phyloP scores from a whole-genome alignment of 1,284 basidiomycete species.

The Ceratobasidium sp. region DNA sequence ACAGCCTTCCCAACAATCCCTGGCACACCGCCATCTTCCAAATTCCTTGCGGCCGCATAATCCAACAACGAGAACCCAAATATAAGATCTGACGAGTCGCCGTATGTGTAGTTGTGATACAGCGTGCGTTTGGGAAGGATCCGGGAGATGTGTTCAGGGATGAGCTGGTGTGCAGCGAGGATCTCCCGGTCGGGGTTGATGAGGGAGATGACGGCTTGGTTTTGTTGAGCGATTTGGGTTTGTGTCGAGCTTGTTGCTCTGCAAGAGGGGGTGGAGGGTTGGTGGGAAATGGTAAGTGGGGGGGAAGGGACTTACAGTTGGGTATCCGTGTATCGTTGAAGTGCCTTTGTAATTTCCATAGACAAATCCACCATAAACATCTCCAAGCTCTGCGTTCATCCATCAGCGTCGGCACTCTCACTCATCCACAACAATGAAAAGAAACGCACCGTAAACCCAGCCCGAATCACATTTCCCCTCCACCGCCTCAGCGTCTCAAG shows the following conservation, averaged over 20 bases:
- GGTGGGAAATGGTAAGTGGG: neutral
- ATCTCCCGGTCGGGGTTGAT: conserved; percentile 79
- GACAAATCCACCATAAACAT: conserved; percentile 82
- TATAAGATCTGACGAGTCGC: conserved; percentile 88
- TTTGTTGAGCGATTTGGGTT: conserved; percentile 70
- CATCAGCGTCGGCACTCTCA: conserved; percentile 3
- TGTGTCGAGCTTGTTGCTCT: conserved; percentile 77
- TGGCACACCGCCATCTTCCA: conserved; percentile 81
- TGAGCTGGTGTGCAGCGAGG: conserved; percentile 63
- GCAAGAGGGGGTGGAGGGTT: conserved; percentile 10
- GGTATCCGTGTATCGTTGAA: conserved; percentile 81
- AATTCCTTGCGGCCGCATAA: conserved; percentile 85
- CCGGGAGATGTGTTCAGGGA: conserved; percentile 67
- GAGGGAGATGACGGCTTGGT: conserved; percentile 65
- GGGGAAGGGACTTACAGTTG: conserved; percentile 65
- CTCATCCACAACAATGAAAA: neutral
- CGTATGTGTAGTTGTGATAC: conserved; percentile 86
- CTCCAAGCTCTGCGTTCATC: conserved; percentile 73
- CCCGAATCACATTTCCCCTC: conserved; percentile 82
- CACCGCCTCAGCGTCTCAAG: conserved; percentile 90
- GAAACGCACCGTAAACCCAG: conserved; percentile 73
- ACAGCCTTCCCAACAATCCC: conserved; percentile 88
- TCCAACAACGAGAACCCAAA: conserved; percentile 93
- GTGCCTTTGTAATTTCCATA: conserved; percentile 67
- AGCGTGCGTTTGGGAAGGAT: conserved; percentile 72